These are phyloP conservation scores for Metroxylon sagu DNA, from an alignment of 176 grass and related monocot genomes.

Conservation along the genomic window DNA sequence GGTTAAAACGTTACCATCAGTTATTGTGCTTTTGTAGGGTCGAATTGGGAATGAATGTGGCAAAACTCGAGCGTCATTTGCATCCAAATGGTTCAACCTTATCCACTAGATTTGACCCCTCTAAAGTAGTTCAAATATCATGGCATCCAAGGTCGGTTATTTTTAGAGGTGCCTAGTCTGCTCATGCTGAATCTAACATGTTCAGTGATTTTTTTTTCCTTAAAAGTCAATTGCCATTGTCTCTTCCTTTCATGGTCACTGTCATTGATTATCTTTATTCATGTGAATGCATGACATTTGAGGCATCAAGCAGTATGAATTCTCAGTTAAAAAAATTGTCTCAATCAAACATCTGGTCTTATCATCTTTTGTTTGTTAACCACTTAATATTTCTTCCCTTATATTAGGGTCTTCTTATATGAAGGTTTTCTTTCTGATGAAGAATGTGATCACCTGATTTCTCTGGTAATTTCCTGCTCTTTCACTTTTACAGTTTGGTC, in stretches of 20 bases:
- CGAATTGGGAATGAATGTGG: constrained; percentile 2
- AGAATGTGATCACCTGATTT: constrained; percentile 63
- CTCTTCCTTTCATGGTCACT: no score
- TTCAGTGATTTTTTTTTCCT: background rate
- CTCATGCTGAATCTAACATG: constrained; percentile 4
- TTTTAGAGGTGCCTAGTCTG: background rate
- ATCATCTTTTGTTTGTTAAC: constrained; percentile 26
- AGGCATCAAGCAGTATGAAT: no score
- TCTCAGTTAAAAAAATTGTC: no score
- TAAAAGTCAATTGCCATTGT: no score
- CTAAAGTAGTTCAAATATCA: constrained; percentile 54
- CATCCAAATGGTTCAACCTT: constrained; percentile 17
- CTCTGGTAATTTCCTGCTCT: constrained; percentile 49
- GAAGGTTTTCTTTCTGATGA: constrained; percentile 78
- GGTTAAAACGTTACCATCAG: no score
- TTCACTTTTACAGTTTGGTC: no score
- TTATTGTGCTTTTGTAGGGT: constrained; percentile 19
- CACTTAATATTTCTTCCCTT: constrained; percentile 39
- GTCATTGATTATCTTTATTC: no score
- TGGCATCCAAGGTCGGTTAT: constrained; percentile 61
- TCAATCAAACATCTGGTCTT: no score
- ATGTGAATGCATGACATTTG: no score
- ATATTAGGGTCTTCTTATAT: constrained; percentile 90
- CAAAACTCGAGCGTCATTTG: constrained; percentile 11
- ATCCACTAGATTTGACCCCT: constrained; percentile 42